Evolutionary conservation across 2,329 filamentous ascomycete genomes (phyloP), one percentile per base, ranked within the genome.

Genomic region (Neonectria neomacrospora): DNA sequence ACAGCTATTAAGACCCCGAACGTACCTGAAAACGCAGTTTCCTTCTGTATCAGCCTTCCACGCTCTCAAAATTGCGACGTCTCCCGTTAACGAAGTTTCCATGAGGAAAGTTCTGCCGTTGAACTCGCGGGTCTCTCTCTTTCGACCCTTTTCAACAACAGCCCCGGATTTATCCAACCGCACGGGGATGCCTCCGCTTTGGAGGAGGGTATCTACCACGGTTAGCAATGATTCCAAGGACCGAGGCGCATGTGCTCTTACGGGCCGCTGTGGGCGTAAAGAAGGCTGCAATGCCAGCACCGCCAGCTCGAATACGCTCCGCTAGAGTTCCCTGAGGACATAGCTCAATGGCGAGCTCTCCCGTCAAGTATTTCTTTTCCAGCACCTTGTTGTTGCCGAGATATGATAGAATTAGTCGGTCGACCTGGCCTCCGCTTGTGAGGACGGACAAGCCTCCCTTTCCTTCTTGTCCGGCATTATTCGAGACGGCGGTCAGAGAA

Each of bases 231-330:
- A 3, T 10, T 14, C n/a, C 2, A 22, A 1, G 2, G 9, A 12
- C 18, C 22, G 20, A 20, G 3, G 9, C 0, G 23, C 2, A 1
- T 11, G 6, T 7, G 1, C 5, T 82, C 83, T 73, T 81, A 88
- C 87, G 84, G 39, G 86, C 87, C 59, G 88, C 92, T 0, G 92
- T 93, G 0, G 91, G 89, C 0, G 92, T 94, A 73, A 89, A 96
- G 75, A 96, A 94, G 0, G 91, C 91, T 1, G 91, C 91, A 54
- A 94, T 93, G 9, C 91, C 91, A 23, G 90, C 90, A 4, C 91
- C 91, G 1, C 88, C 91, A 7, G 90, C 90, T 44, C 91, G 83
- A 71, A 92, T 86, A 67, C 91, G 84, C 80, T 93, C 90, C 0
- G 90, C 90, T 54, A 93, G 82, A 0, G 90, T 91, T 5, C 91